phyloP scores from a whole-genome alignment of 2,329 filamentous ascomycete species.

The Xylaria sp. region DNA sequence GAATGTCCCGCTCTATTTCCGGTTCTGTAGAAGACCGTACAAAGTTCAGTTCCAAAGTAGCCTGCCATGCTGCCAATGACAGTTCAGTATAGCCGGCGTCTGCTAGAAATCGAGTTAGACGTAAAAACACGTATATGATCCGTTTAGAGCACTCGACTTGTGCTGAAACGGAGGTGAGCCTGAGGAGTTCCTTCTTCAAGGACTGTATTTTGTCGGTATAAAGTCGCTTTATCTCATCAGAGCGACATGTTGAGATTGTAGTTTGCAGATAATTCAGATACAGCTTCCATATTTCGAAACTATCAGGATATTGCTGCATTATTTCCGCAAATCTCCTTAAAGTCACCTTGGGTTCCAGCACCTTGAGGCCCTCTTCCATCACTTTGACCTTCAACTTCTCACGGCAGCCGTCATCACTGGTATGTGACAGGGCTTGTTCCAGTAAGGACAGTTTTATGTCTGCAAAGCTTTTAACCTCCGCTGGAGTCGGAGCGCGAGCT shows the following conservation, averaged over 20 bases:
- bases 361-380: conserved; percentile 73
- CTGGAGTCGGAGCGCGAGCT: conserved; percentile 55
- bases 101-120: conserved; percentile 73
- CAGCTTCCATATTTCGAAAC: conserved; percentile 72
- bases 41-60: conserved; percentile 73
- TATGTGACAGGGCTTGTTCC: conserved; percentile 72
- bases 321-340: conserved; percentile 69
- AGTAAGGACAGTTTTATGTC: conserved; percentile 83
- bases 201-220: conserved; percentile 64
- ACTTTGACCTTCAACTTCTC: conserved; percentile 69
- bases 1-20: conserved; percentile 38
- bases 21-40: conserved; percentile 54
- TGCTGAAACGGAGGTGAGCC: conserved; percentile 6
- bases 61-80: conserved; percentile 83
- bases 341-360: conserved; percentile 72
- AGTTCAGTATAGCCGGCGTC: conserved; percentile 81
- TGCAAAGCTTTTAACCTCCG: conserved; percentile 71
- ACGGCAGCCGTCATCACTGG: conserved; percentile 52
- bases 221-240: conserved; percentile 66
- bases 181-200: conserved; percentile 30
- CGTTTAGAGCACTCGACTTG: conserved; percentile 43
- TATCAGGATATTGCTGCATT: conserved; percentile 59
- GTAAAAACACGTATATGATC: conserved; percentile 73
- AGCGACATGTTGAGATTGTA: conserved; percentile 68
- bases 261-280: conserved; percentile 77